Base-by-base conservation (phyloP, 2,329 filamentous ascomycete species). In the Hypoxylon sp. region DNA sequence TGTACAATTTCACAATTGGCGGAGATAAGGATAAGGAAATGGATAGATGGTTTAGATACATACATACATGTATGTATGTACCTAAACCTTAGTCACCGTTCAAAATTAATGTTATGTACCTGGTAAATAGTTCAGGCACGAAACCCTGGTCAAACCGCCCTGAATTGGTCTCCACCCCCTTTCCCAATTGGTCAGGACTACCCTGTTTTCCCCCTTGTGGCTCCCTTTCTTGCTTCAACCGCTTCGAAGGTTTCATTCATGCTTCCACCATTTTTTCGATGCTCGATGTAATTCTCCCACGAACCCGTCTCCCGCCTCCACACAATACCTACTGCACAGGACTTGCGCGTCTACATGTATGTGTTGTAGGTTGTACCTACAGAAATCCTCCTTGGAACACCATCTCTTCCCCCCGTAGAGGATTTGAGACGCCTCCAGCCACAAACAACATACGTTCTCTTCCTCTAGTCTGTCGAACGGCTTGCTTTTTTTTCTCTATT, bases 181-280 rank as follows among this genome's bases (percentile, higher is more conserved):
- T 72, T 73, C 67, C 67, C 67, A 54, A 72, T 69, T 72, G 71
- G 71, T 58, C 44, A 56, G 60, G 37, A 42, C 13, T 33, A 56
- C 64, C 66, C 63, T 24, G 58, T 42, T 52, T 33, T 1, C 14
- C 58, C 59, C 65, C 58, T 29, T 54, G 42, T 57, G 35, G 35
- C 59, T 68, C 53, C 61, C 48, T 55, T 52, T 53, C 44, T 59
- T 72, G 67, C 62, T 64, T 60, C 65, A 65, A 69, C 66, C 68
- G 44, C 48, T 59, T 56, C 47, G 24, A 51, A 51, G 58, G 64
- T 70, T 71, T 71, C 66, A 67, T 64, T 63, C 54, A 54, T 67
- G 58, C 56, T 56, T 58, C 58, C 51, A 65, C 63, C 53, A 54
- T 48, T 37, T 60, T 61, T 60, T 60, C 17, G 59, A 57, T 61